Evolutionary conservation across 441 rosid species (phyloP).

Genomic region (Corymbia calophylla): DNA sequence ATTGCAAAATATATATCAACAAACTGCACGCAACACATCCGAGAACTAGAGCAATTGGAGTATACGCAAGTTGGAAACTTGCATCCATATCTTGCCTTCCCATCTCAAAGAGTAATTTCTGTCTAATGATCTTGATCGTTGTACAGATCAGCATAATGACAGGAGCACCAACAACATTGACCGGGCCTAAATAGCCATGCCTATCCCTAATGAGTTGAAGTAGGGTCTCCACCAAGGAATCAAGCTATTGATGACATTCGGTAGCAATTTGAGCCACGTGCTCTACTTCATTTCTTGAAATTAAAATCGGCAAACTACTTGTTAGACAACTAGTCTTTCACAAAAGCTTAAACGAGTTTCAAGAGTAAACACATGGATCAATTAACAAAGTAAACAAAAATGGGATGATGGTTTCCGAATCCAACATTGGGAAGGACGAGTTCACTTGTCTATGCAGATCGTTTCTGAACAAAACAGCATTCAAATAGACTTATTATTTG

Average conservation of each 20-base stretch:
- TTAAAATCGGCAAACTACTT: neutral
- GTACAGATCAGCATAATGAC: too few species aligned
- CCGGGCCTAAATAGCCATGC: neutral
- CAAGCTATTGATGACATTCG: rapidly evolving
- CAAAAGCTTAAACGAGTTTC: neutral
- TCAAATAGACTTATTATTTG: too few species aligned
- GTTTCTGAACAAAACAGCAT: neutral
- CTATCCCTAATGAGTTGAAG: rapidly evolving
- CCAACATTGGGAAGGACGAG: neutral
- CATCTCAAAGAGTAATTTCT: too few species aligned
- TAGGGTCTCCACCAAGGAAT: neutral
- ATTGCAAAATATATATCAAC: too few species aligned
- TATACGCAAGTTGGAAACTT: too few species aligned
- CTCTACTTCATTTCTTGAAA: neutral
- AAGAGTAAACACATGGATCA: neutral
- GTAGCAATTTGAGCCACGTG: neutral
- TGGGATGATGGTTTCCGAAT: rapidly evolving
- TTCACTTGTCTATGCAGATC: neutral
- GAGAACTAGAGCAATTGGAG: too few species aligned
- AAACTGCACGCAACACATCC: too few species aligned
- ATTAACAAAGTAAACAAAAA: neutral
- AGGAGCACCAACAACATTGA: rapidly evolving
- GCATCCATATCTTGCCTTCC: too few species aligned
- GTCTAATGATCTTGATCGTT: too few species aligned
- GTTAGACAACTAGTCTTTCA: neutral